phyloP scores from a whole-genome alignment of 495 filamentous ascomycete species.

The Penicillium coffeae region DNA sequence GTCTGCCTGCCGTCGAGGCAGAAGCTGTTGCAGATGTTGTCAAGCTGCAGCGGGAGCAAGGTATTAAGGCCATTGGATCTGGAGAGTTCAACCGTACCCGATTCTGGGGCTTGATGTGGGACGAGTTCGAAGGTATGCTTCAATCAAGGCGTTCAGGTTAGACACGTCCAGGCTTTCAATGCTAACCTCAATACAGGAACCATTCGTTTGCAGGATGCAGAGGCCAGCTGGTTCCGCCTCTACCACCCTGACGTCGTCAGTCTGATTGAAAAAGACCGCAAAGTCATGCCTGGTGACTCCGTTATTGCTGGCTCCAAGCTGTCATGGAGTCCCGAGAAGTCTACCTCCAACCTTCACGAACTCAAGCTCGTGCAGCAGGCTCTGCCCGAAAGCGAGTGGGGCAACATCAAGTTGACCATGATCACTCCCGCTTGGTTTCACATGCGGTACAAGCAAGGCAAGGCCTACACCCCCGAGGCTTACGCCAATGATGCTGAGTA shows the following conservation, averaged over 20 bases:
- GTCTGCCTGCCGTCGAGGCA: slow-evolving; percentile 50
- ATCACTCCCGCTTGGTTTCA: slow-evolving; percentile 66
- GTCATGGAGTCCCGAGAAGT: slow-evolving; percentile 47
- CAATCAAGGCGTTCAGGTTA: too few relatives aligned
- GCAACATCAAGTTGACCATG: slow-evolving; percentile 61
- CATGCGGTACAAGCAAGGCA: slow-evolving; percentile 58
- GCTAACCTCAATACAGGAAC: slow-evolving; percentile 23
- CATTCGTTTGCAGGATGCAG: slow-evolving; percentile 38
- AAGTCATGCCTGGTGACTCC: slow-evolving; percentile 57
- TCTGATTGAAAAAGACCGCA: slow-evolving; percentile 56
- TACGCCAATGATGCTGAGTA: slow-evolving; percentile 58
- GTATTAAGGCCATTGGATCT: slow-evolving; percentile 60
- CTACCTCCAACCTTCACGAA: slow-evolving; percentile 52
- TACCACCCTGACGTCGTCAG: slow-evolving; percentile 74
- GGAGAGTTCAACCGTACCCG: slow-evolving; percentile 61
- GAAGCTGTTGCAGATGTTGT: slow-evolving; percentile 57
- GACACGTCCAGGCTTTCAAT: too few relatives aligned
- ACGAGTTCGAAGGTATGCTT: slow-evolving; percentile 57
- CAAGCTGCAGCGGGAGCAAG: slow-evolving; percentile 56
- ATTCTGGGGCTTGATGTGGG: slow-evolving; percentile 60
- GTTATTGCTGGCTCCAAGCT: slow-evolving; percentile 64
- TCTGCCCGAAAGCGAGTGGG: slow-evolving; percentile 42
- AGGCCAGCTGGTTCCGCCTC: slow-evolving; percentile 56
- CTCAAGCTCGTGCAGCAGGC: slow-evolving; percentile 53
- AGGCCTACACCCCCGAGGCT: slow-evolving; percentile 49